Conservation (phyloP, 257 asterid genomes). For the Scutellaria baicalensis region DNA sequence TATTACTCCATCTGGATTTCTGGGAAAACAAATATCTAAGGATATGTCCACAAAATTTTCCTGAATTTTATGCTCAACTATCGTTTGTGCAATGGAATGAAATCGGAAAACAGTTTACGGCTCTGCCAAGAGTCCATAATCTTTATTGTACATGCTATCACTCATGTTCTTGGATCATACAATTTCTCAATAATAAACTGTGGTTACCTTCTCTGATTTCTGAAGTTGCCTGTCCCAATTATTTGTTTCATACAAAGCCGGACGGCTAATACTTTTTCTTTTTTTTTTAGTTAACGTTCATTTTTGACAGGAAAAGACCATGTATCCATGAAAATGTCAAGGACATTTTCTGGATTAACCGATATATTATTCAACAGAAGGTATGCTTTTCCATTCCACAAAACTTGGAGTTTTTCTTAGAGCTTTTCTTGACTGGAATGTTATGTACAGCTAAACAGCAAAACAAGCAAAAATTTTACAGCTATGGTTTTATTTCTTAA, state of each 20-base stretch:
- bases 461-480: not conserved
- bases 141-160: not conserved
- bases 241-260: not conserved
- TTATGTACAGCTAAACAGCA: not conserved
- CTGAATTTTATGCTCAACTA: not conserved
- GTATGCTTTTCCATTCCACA: conserved; percentile 26
- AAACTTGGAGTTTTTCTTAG: not conserved
- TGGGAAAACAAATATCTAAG: not conserved
- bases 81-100: not conserved
- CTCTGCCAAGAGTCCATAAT: too few species aligned
- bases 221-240: not conserved
- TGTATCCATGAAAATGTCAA: conserved; percentile 58
- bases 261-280: not conserved
- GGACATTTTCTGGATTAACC: conserved; percentile 57
- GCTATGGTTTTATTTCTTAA: not conserved
- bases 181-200: not conserved
- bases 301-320: conserved; percentile 48
- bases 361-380: conserved; percentile 61
- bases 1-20: not conserved
- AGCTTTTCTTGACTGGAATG: not conserved
- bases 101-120: too few species aligned
- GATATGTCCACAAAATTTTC: not conserved
- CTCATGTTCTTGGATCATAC: not conserved
- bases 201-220: not conserved
- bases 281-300: not conserved